Evolutionary conservation across 805 yeast species (phyloP).

Genomic region (Ogataea paraovalis): DNA sequence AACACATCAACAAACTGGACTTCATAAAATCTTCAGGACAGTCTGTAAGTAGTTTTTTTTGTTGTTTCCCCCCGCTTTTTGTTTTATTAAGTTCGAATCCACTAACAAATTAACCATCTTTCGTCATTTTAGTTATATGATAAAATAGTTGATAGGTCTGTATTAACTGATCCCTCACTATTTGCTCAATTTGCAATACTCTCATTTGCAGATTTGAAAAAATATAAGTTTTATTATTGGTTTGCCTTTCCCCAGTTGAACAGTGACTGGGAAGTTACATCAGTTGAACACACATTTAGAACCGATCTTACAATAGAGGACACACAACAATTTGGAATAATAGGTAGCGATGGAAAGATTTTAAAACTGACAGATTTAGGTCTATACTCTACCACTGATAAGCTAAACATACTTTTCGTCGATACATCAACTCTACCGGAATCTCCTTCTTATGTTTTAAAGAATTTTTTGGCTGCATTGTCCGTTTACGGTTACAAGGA

Average conservation of each 20-base stretch:
- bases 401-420: constrained; percentile 18
- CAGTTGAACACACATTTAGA: constrained; percentile 3
- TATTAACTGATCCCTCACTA: constrained; percentile 36
- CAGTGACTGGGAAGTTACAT: constrained; percentile 42
- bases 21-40: constrained; percentile 45
- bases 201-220: constrained; percentile 84
- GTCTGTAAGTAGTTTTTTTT: constrained; percentile 13
- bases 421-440: constrained; percentile 23
- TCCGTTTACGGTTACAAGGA: constrained; percentile 30
- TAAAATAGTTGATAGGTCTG: constrained; percentile 31
- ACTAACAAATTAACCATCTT: background rate
- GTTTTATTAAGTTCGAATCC: background rate
- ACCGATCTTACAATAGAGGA: background rate
- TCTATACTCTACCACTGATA: constrained; percentile 3
- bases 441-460: constrained; percentile 20
- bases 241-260: constrained; percentile 68
- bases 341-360: constrained; percentile 7
- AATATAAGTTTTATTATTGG: constrained; percentile 89
- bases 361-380: constrained; percentile 8
- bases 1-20: constrained; percentile 55
- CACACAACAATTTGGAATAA: constrained; percentile 16
- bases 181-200: constrained; percentile 47
- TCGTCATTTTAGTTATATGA: constrained; percentile 8
- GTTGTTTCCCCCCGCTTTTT: background rate
- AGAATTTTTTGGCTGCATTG: constrained; percentile 27